phyloP scores from a whole-genome alignment of 2,329 filamentous ascomycete species.

The Beauveria pseudobassiana region DNA sequence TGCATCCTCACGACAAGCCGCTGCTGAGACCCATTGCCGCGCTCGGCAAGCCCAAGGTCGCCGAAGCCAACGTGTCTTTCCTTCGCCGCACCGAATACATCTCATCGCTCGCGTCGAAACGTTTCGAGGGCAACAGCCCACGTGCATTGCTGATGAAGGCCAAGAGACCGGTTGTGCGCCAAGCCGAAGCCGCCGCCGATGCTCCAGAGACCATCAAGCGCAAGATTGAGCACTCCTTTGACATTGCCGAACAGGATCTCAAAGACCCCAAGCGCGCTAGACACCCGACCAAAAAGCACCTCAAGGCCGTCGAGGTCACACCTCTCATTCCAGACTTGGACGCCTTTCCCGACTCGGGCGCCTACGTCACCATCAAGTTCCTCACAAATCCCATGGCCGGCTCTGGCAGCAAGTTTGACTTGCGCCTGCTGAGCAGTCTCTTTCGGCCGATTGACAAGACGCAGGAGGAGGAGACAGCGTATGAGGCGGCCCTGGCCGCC shows the following conservation, averaged over 20 bases:
- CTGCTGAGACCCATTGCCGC: slow-evolving; percentile 78
- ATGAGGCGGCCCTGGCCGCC: slow-evolving; percentile 42
- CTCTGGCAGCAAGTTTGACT: slow-evolving; percentile 44
- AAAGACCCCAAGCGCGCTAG: slow-evolving; percentile 46
- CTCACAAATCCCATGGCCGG: slow-evolving; percentile 54
- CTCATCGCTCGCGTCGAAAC: slow-evolving; percentile 51
- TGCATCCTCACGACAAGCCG: slow-evolving; percentile 77
- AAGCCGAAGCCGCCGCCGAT: slow-evolving; percentile 53
- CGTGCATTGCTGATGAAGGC: slow-evolving; percentile 27
- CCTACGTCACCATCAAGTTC: slow-evolving; percentile 64
- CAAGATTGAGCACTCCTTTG: slow-evolving; percentile 59
- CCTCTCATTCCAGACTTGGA: slow-evolving; percentile 59
- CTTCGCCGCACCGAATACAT: slow-evolving; percentile 95
- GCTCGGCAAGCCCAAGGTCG: slow-evolving; percentile 74
- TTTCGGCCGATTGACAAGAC: slow-evolving; percentile 53
- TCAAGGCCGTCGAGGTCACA: slow-evolving; percentile 52
- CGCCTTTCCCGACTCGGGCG: slow-evolving; percentile 62
- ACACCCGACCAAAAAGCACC: slow-evolving; percentile 50
- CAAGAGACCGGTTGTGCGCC: slow-evolving; percentile 31
- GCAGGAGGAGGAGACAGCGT: slow-evolving; percentile 45
- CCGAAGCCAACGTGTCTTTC: slow-evolving; percentile 79
- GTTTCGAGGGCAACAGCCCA: slow-evolving; percentile 37
- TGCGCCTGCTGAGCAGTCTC: slow-evolving; percentile 52
- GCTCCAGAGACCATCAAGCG: slow-evolving; percentile 59
- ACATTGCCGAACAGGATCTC: slow-evolving; percentile 44